A percentile compares a stretch with the other conserved stretches of the same genome.
Conservation (phyloP, 2,329 filamentous ascomycete genomes). For the Akanthomyces muscarius region DNA sequence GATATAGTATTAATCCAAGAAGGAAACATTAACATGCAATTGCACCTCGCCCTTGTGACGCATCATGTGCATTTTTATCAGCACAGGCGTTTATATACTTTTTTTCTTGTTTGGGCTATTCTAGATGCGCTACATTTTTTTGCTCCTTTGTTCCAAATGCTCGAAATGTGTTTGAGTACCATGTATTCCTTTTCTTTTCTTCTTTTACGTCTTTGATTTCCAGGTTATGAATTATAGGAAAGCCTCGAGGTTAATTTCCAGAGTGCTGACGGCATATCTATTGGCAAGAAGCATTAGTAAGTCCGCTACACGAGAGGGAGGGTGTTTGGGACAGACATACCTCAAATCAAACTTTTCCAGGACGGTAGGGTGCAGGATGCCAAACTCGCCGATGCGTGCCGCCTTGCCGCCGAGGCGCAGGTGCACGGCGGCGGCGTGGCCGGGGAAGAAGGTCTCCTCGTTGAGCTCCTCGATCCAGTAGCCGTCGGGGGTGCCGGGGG, state of each 20-base stretch:
- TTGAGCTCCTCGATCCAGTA: constrained; percentile 96
- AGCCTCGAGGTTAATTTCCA: constrained; percentile 92
- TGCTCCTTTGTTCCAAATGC: constrained; percentile 7
- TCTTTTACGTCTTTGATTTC: constrained; percentile 14
- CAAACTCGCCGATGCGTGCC: constrained; percentile 79
- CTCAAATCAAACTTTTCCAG: constrained; percentile 90
- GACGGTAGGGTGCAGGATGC: constrained; percentile 89
- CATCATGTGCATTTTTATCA: background rate
- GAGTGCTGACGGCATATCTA: constrained; percentile 84
- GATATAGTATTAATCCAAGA: background rate
- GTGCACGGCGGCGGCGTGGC: constrained; percentile 82
- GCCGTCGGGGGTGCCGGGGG: constrained; percentile 59
- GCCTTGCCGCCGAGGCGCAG: constrained; percentile 71
- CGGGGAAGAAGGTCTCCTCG: constrained; percentile 86
- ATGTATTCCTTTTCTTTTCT: background rate
- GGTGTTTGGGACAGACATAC: constrained; percentile 40
- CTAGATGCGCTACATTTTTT: constrained; percentile 15
- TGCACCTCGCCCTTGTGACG: background rate
- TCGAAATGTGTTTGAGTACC: constrained; percentile 1
- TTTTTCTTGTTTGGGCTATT: background rate
- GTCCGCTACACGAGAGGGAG: background rate
- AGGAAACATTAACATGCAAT: constrained; percentile 2
- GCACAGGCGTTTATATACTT: constrained; percentile 17
- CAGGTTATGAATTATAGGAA: constrained; percentile 61
- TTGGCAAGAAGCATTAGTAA: constrained; percentile 21